Base-by-base conservation (phyloP, 257 asterid genomes). In the Nicotiana paniculata region DNA sequence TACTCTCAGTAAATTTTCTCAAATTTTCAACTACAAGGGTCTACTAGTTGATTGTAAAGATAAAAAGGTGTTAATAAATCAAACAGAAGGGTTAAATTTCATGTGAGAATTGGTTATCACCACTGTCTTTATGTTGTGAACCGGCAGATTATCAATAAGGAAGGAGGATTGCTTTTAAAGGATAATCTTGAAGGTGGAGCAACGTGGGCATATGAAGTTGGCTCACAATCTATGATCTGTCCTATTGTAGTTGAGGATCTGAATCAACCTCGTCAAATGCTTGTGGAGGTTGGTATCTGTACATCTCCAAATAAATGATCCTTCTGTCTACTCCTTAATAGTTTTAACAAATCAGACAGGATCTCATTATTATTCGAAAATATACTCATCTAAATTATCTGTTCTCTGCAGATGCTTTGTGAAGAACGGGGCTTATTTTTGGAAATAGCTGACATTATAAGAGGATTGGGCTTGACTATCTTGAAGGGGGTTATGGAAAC, bases 121-220 rank as follows among this genome's bases (percentile, higher is more conserved):
- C 59, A 13, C 83, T 83, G 54, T 18, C 13, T 76, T 77, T 67
- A 24, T 82, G 24, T 80, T 57, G 21, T 84, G 81, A 66, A 59
- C 69, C 81, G 48, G 85, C 93, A 92, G 98, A 86, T 92, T 70
- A 87, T 91, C 81, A 82, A 91, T 85, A 90, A 92, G 87, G 97
- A 92, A 58, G 97, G 94, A 26, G 96, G 93, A n/a, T 83, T 92
- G 81, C 88, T 89, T 78, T 85, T 86, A 17, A 93, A 93, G 85
- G 97, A 92, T 75, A 88, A 87, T 77, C 86, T 85, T 37, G 97
- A 91, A 79, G 98, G 97, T 21, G 99, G 99, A 86, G 99, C 97
- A 17, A 95, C 99, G 0, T 95, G 99, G 99, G 99, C 98, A 2
- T 95, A 93, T 81, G 98, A 95, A 90, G 93, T 95, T 13, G 98